Base-by-base conservation (phyloP, 768 basidiomycete species). In the Arthromyces matolae region DNA sequence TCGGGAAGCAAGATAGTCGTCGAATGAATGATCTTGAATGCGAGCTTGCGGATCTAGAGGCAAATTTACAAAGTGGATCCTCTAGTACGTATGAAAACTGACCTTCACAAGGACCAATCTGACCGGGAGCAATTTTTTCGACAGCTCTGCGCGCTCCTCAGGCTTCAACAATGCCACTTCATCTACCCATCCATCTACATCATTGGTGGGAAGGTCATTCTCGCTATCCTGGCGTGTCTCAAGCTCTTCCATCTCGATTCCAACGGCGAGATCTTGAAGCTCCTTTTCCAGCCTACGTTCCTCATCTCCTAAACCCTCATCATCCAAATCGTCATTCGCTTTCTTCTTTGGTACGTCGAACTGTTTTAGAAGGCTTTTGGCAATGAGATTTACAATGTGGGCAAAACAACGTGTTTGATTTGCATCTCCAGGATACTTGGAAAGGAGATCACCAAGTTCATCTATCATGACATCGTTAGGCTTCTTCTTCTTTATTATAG, bases 311-410 rank as follows among this genome's bases (percentile, higher is more conserved):
- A 53, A 25, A 42, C 62, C 58, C 14, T 66, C 60, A 6, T 61
- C 59, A 38, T 49, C 24, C 36, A 23, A 5, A 33, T 28, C 35
- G 50, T 60, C 51, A 8, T 29, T 19, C 9, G 36, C 39, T 27
- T 18, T 36, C 43, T 7, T 24, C 22, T 28, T 28, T 58, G 58
- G 55, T 20, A 62, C 31, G 16, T 75, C 68, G 53, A 74, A 76
- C 41, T 58, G 55, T 0, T 40, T 2, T 0, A 75, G 19, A 0
- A 71, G n/a, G 0, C 49, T 53, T 36, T 71, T 68, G 0, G 66
- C 68, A 3, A 70, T 56, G 0, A 77, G 56, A 34, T 71, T 73
- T 22, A 72, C 10, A 5, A 69, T 57, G 40, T 76, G 74, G 0
- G 53, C 39, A 42, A 77, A 73, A 54, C 73, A 77, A 0, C 58